Conservation (phyloP, 2,329 filamentous ascomycete species). For the Botrytis paeoniae region DNA sequence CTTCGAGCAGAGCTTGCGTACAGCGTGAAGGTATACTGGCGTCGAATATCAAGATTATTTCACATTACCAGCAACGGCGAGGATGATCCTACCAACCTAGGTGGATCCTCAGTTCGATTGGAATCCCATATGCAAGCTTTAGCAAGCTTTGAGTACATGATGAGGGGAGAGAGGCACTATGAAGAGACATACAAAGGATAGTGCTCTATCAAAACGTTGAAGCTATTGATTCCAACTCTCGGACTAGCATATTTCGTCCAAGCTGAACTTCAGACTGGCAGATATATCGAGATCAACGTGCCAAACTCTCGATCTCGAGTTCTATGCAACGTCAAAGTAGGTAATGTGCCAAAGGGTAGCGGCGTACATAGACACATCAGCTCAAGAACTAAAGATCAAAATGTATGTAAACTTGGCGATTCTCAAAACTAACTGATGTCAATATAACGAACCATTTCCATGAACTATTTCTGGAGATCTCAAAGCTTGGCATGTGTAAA, state of each 20-base stretch:
- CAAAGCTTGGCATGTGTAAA: neutral
- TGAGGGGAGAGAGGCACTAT: neutral
- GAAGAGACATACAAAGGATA: neutral
- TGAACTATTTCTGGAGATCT: conserved; percentile 1
- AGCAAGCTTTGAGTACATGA: neutral
- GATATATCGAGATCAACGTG: neutral
- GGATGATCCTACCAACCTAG: neutral
- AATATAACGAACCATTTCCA: neutral
- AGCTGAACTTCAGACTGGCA: neutral
- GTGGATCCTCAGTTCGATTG: neutral
- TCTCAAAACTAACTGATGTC: neutral
- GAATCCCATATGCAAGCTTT: neutral
- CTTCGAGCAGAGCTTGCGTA: neutral
- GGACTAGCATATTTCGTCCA: neutral
- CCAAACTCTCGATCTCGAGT: neutral
- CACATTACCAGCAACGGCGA: neutral
- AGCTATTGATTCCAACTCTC: conserved; percentile 5
- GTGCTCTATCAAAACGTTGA: conserved; percentile 4
- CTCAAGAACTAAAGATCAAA: neutral
- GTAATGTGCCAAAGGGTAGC: conserved; percentile 3
- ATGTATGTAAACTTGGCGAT: neutral
- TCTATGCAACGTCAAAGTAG: neutral
- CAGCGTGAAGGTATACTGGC: neutral
- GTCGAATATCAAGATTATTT: neutral
- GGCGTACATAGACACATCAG: neutral